phyloP scores from a whole-genome alignment of 2,329 filamentous ascomycete genomes.

The Geosmithia flava region DNA sequence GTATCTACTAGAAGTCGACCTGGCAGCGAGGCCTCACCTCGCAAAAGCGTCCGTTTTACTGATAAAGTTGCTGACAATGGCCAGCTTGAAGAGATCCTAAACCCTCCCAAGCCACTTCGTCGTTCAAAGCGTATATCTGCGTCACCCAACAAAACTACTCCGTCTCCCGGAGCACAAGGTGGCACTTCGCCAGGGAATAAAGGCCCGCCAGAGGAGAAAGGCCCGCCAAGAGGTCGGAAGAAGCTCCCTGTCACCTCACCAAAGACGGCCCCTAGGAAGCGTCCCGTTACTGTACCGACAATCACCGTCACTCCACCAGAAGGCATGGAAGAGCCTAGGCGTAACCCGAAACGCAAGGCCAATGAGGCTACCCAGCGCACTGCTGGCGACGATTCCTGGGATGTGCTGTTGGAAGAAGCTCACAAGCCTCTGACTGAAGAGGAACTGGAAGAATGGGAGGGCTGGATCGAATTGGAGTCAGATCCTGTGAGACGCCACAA shows the following conservation, averaged over 20 bases:
- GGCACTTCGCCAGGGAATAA: too few relatives aligned
- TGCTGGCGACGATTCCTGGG: conserved; percentile 4
- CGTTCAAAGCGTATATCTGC: not conserved
- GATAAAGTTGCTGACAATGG: not conserved
- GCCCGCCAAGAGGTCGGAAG: too few relatives aligned
- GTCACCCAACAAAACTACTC: too few relatives aligned
- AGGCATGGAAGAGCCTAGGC: conserved; percentile 11
- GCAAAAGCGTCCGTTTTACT: too few relatives aligned
- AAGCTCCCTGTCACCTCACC: too few relatives aligned
- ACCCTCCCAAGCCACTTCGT: not conserved
- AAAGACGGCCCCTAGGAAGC: too few relatives aligned
- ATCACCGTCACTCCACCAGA: not conserved
- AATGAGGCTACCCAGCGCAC: conserved; percentile 10
- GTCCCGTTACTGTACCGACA: too few relatives aligned
- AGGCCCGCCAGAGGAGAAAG: too few relatives aligned
- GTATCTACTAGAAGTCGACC: not conserved
- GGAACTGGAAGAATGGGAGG: conserved; percentile 51
- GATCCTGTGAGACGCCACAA: conserved; percentile 54
- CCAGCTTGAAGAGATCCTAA: not conserved
- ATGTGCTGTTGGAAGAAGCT: conserved; percentile 25
- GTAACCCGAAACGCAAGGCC: conserved; percentile 33
- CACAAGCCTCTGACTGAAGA: conserved; percentile 33
- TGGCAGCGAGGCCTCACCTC: too few relatives aligned
- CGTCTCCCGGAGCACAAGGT: too few relatives aligned
- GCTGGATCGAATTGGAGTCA: conserved; percentile 79